Conservation (phyloP, 306 rosid species). For the Pueraria montana region DNA sequence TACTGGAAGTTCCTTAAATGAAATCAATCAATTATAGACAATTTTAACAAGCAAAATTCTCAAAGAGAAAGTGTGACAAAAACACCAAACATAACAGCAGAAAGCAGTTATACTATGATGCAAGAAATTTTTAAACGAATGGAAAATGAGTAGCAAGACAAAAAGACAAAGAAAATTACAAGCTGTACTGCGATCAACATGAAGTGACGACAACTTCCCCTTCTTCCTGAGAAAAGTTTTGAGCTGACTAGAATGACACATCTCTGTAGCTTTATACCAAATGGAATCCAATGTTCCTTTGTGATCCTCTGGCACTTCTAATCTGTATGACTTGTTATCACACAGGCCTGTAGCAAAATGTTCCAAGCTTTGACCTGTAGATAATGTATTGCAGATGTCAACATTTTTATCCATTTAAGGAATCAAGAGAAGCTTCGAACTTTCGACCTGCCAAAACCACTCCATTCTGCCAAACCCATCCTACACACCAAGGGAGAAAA, state of each 20-base stretch:
- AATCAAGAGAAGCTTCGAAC: conserved; percentile 34
- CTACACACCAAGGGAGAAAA: neutral
- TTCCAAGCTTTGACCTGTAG: conserved; percentile 55
- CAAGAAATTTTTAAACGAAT: neutral
- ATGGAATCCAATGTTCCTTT: conserved; percentile 71
- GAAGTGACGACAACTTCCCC: conserved; percentile 78
- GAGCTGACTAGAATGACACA: conserved; percentile 70
- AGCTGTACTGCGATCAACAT: conserved; percentile 60
- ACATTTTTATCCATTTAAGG: conserved; percentile 46
- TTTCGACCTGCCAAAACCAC: conserved; percentile 10
- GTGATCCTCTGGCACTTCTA: conserved; percentile 61
- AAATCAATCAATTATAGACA: neutral
- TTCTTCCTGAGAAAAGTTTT: conserved; percentile 76
- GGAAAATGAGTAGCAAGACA: conserved; percentile 14
- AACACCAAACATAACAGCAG: conserved; percentile 22
- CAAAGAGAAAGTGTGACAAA: neutral
- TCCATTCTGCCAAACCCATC: neutral
- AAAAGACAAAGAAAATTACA: conserved; percentile 28
- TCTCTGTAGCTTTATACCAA: conserved; percentile 78
- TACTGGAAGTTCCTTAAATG: too few species aligned
- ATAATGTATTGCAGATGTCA: conserved; percentile 45
- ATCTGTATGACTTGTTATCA: conserved; percentile 52
- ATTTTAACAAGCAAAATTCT: conserved; percentile 1
- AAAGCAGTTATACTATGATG: neutral
- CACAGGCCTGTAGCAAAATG: conserved; percentile 51